Conservation (phyloP, 2,329 filamentous ascomycete genomes). For the Xenosphaeropsis pyriputrescens region DNA sequence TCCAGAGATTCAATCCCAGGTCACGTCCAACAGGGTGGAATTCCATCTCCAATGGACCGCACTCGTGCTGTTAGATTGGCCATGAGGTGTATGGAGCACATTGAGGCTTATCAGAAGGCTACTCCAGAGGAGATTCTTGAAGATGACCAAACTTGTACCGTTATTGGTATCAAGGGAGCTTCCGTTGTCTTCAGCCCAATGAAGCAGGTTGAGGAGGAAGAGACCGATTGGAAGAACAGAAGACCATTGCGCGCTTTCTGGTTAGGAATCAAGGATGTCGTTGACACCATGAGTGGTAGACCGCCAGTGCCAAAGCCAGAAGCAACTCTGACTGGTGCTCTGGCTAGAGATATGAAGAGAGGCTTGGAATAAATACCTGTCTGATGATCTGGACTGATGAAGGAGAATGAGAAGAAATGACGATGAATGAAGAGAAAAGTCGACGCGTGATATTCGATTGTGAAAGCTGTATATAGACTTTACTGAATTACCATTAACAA, state of each 20-base stretch:
- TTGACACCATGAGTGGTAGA: constrained; percentile 72
- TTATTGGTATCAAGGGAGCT: constrained; percentile 88
- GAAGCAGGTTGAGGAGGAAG: constrained; percentile 63
- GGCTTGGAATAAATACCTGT: constrained; percentile 21
- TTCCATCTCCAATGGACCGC: constrained; percentile 90
- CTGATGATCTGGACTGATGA: too few species aligned
- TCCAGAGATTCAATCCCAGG: constrained; percentile 82
- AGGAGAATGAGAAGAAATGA: too few species aligned
- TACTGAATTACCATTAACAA: too few species aligned
- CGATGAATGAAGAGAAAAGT: too few species aligned
- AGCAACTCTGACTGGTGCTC: constrained; percentile 30
- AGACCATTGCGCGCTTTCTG: constrained; percentile 78
- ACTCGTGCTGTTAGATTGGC: constrained; percentile 83
- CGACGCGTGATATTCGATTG: too few species aligned
- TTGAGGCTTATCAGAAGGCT: constrained; percentile 62
- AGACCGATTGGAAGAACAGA: constrained; percentile 88
- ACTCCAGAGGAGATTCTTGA: constrained; percentile 52
- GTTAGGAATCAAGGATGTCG: constrained; percentile 64
- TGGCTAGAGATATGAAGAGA: constrained; percentile 46
- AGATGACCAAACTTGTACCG: constrained; percentile 58
- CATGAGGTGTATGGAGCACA: constrained; percentile 85
- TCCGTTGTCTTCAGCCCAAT: constrained; percentile 79
- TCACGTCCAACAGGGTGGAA: constrained; percentile 88
- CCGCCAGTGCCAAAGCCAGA: constrained; percentile 31
- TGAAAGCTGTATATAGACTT: too few species aligned